Conservation (phyloP, 345 rosid species). For the Aquilaria malaccensis region DNA sequence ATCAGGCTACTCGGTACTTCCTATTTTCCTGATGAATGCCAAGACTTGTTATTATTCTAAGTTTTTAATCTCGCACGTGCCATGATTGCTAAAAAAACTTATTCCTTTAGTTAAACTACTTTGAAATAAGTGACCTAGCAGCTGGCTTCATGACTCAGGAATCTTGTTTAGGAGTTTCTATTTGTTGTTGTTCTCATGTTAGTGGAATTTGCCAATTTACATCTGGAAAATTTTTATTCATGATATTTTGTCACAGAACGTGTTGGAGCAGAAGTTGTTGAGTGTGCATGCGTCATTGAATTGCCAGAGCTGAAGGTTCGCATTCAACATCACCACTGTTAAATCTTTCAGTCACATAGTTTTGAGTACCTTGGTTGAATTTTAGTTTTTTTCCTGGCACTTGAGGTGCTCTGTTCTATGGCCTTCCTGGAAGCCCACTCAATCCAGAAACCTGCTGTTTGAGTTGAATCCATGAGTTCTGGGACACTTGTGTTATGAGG, state of each 20-base stretch:
- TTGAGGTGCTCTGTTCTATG: too few species aligned
- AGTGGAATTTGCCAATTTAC: constrained; percentile 9
- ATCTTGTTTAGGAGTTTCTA: not conserved
- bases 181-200: constrained; percentile 1
- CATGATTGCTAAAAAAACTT: too few species aligned
- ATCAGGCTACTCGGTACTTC: constrained; percentile 80
- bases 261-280: constrained; percentile 78
- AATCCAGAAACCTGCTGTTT: too few species aligned
- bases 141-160: not conserved
- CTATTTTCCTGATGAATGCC: not conserved
- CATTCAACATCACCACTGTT: not conserved
- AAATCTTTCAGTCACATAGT: too few species aligned
- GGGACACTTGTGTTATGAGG: too few species aligned
- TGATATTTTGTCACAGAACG: constrained; percentile 55
- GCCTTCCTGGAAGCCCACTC: too few species aligned
- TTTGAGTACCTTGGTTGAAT: too few species aligned
- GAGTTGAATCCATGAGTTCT: too few species aligned
- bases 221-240: not conserved
- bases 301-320: constrained; percentile 74
- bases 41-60: not conserved
- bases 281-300: constrained; percentile 96
- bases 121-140: not conserved
- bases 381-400: too few species aligned
- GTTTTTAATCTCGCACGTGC: constrained; percentile 3
- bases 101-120: not conserved